Evolutionary conservation across 352 stramenopile species (phyloP), one percentile per base, ranked within the genome.

Genomic region (Elongisporangium prolatum): DNA sequence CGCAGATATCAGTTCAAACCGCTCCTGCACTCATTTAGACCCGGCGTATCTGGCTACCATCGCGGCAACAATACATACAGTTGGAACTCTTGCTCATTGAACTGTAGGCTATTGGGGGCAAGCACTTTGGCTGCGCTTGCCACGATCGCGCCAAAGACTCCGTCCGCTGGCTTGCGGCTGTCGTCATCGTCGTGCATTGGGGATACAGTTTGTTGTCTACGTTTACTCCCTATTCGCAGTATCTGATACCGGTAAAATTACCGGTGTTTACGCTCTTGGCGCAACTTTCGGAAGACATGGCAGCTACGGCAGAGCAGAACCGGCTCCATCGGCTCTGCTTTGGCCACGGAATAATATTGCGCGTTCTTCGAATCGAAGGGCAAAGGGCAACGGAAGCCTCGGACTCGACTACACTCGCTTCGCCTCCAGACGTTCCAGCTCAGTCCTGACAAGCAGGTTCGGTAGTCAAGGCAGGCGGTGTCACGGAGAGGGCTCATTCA

Each of bases 1-100:
- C 16, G 20, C 13, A 28, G 18, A 21, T 28, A 51, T 50, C 28
- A 40, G 28, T 13, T 40, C 28, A 40, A 40, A 40, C 8, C 4
- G 28, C 28, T 40, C 24, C 14, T 34, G 4, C 40, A 14, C 57
- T 52, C 18, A 22, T 7, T 22, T 56, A 16, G 16, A 21, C 22
- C 13, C 21, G 52, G 21, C 18, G n/a, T 6, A 37, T 13, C 2
- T 40, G 34, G 25, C 4, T 9, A 13, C 28, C 28, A 40, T 9
- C 37, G 4, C 3, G 22, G 50, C 4, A 13, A 28, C 40, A 20
- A 4, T 22, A 49, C 58, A 17, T 21, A 91, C 81, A 72, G 61
- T 58, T 91, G 74, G 54, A 91, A 89, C 57, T 91, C 82, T 34
- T 86, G 66, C 56, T 87, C 75, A 59, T 88, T 86, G 55, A 89